These are phyloP conservation scores for Citrullus amarus DNA, from an alignment of 306 rosid genomes.

Conservation along the genomic window DNA sequence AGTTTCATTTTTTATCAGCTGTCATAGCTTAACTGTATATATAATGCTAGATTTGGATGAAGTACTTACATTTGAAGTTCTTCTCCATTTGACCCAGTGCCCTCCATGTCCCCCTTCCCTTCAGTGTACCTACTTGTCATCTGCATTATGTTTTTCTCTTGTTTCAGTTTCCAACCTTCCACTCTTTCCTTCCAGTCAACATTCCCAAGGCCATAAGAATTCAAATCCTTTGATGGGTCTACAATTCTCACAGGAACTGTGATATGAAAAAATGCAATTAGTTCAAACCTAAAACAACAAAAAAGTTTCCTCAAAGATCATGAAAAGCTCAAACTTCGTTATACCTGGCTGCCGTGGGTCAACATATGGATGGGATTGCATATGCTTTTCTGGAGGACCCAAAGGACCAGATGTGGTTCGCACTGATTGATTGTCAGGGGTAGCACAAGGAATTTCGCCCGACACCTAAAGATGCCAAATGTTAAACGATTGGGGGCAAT, in stretches of 20 bases:
- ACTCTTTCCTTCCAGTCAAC: conserved; percentile 99
- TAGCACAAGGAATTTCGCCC: conserved; percentile 83
- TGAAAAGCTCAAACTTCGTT: background rate
- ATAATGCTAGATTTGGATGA: background rate
- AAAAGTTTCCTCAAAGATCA: background rate
- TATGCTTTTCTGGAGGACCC: conserved; percentile 63
- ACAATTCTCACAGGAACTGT: conserved; percentile 88
- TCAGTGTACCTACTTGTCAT: conserved; percentile 64
- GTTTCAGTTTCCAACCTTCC: conserved; percentile 97
- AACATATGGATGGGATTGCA: conserved; percentile 45
- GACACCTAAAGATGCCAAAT: conserved; percentile 37
- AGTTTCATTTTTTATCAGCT: background rate
- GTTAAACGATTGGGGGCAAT: background rate
- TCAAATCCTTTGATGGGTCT: conserved; percentile 89
- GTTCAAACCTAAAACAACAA: conserved; percentile 8
- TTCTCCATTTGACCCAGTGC: conserved; percentile 97
- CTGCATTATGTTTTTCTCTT: conserved; percentile 72
- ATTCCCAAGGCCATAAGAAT: conserved; percentile 92
- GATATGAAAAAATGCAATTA: conserved; percentile 14
- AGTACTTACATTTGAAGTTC: conserved; percentile 79
- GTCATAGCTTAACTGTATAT: background rate
- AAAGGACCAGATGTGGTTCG: conserved; percentile 88
- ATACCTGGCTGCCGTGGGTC: conserved; percentile 96
- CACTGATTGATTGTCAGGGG: conserved; percentile 84
- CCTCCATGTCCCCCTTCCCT: conserved; percentile 93